phyloP scores from a whole-genome alignment of 192 early-diverging fungal genomes.

The Gigaspora rosea region DNA sequence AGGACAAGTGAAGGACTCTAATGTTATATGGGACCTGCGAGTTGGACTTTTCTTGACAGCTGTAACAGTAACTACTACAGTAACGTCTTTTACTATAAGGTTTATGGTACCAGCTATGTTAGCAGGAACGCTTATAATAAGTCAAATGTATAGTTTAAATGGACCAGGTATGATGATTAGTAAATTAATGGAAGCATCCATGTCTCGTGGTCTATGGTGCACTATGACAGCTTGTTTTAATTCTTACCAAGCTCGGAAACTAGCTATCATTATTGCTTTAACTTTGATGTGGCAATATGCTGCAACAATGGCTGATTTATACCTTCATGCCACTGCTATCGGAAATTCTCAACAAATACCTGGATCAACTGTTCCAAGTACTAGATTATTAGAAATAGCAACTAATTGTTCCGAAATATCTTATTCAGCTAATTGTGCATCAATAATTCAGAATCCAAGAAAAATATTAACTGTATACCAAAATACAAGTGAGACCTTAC shows the following conservation, averaged over 20 bases:
- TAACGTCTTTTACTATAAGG: not conserved
- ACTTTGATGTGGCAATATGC: not conserved
- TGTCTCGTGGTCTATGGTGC: not conserved
- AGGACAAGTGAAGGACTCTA: not conserved
- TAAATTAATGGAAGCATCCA: constrained; percentile 1
- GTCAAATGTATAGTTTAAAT: not conserved
- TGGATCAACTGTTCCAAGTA: not conserved
- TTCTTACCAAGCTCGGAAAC: not conserved
- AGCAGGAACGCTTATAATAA: not conserved
- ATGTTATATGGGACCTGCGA: not conserved
- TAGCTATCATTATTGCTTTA: not conserved
- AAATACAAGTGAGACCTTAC: not conserved
- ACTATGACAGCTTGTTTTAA: not conserved
- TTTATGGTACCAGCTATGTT: constrained; percentile 11
- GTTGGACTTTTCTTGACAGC: not conserved
- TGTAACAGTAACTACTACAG: not conserved
- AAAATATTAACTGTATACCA: not conserved
- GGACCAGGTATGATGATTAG: not conserved
- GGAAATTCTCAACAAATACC: not conserved
- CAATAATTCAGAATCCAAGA: not conserved
- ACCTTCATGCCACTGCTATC: not conserved
- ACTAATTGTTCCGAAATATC: not conserved
- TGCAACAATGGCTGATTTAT: not conserved
- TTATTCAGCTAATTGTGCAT: not conserved
- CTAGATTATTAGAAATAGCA: constrained; percentile 6